These are phyloP conservation scores for Chaetomium sp. DNA, from an alignment of 2,329 filamentous ascomycete genomes.

Conservation along the genomic window DNA sequence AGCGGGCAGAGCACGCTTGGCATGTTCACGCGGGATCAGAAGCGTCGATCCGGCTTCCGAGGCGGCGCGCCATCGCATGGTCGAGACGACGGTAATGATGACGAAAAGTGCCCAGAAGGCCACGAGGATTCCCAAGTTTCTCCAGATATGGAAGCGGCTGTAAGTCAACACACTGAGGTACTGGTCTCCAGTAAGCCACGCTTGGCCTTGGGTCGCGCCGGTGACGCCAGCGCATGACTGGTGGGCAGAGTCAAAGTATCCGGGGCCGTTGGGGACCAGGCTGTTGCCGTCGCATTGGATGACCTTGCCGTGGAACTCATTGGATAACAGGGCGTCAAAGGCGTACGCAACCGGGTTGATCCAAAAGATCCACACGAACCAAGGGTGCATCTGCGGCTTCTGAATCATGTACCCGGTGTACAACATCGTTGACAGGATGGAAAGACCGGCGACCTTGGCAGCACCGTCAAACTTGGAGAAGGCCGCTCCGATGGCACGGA, in stretches of 20 bases:
- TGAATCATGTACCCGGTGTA: constrained; percentile 61
- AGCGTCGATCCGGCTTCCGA: constrained; percentile 48
- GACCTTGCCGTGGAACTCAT: constrained; percentile 59
- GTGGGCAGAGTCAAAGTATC: constrained; percentile 36
- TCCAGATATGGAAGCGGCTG: constrained; percentile 46
- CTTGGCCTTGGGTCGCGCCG: constrained; percentile 45
- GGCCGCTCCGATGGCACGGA: constrained; percentile 48
- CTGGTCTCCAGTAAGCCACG: constrained; percentile 48
- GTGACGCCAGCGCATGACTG: constrained; percentile 53
- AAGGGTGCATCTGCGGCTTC: constrained; percentile 55
- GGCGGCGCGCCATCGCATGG: constrained; percentile 48
- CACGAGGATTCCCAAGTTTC: constrained; percentile 57
- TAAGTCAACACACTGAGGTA: constrained; percentile 53
- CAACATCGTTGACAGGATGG: constrained; percentile 47
- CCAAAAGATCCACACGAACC: constrained; percentile 59
- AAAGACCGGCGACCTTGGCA: constrained; percentile 48
- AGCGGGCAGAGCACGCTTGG: constrained; percentile 25
- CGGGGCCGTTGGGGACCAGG: constrained; percentile 44
- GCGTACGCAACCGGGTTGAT: constrained; percentile 63
- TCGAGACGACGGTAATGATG: constrained; percentile 50
- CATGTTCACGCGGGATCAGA: constrained; percentile 56
- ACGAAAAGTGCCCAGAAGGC: constrained; percentile 57
- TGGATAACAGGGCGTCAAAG: constrained; percentile 62
- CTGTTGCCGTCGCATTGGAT: constrained; percentile 45
- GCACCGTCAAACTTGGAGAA: constrained; percentile 53